Base-by-base conservation (phyloP, 2,329 filamentous ascomycete genomes). In the Ascomycota sp. region DNA sequence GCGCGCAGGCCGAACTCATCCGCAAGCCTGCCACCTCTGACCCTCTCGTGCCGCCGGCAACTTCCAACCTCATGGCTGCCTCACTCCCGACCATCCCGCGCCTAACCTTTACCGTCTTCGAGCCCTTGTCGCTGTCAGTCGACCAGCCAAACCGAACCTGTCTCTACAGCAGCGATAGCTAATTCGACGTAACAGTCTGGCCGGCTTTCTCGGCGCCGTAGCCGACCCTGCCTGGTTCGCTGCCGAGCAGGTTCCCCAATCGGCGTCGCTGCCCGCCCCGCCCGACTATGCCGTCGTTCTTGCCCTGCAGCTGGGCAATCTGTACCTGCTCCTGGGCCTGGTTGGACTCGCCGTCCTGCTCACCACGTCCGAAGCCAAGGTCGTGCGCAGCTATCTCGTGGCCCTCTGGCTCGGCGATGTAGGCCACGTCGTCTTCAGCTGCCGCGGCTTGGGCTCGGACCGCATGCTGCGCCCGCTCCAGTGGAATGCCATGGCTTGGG, bases 401-500 rank as follows among this genome's bases (percentile, higher is more conserved):
- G 73, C 69, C 7, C 53, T 79, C 15, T 69, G 67, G 53, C 45
- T 69, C 19, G 75, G 68, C 12, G 75, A 82, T 42, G 53, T 80
- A 36, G 69, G 71, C 3, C 76, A 82, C 45, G 52, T 82, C 19
- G 66, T 59, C 29, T 58, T 73, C 35, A 75, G 67, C 11, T 50
- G 47, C 12, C 68, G 65, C 41, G 62, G 59, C 6, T 56, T 81
- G 36, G 75, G 71, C 7, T 56, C 55, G 43, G 57, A 65, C 8
- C 52, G 52, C 22, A 59, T 67, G 28, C 36, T 65, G 27, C 60
- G 69, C 38, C 49, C 75, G 8, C 49, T 42, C 4, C 52, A 48
- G 15, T 82, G 76, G 76, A 81, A 79, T 45, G 54, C 63, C 22
- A 64, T 75, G 56, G 65, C 71, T n/a, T 78, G 70, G 68, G 77